Percentiles rank a stretch among this genome's conserved stretches.
Conservation (phyloP, 2,329 filamentous ascomycete species). For the Penicillium palitans region DNA sequence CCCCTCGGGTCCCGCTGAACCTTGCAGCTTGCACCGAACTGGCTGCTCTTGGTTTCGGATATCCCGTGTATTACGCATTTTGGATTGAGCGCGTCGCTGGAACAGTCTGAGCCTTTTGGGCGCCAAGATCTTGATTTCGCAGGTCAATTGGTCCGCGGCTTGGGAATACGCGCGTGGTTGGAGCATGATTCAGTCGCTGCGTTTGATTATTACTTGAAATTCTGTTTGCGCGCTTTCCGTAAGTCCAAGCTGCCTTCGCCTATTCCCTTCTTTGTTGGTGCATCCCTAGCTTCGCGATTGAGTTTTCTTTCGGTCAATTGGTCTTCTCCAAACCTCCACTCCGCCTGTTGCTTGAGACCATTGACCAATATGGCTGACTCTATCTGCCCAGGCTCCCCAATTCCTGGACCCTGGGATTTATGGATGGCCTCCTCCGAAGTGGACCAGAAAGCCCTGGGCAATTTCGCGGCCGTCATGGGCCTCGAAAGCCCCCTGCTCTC, state of each 20-base stretch:
- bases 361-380: constrained; percentile 30
- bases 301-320: neutral
- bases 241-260: constrained; percentile 23
- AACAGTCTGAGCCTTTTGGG: neutral
- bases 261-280: constrained; percentile 2
- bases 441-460: constrained; percentile 94
- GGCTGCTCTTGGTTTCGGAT: neutral
- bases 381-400: constrained; percentile 30
- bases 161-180: constrained; percentile 26
- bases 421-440: constrained; percentile 95
- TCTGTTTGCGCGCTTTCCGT: constrained; percentile 35
- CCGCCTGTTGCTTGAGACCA: neutral
- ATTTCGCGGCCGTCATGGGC: constrained; percentile 77
- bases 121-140: neutral
- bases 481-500: constrained; percentile 74
- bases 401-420: constrained; percentile 37
- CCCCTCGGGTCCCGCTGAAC: neutral
- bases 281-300: neutral
- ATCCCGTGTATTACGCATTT: neutral
- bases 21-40: neutral
- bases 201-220: constrained; percentile 26
- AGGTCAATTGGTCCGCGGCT: constrained; percentile 9
- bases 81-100: neutral
- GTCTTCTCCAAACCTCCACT: neutral
- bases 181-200: constrained; percentile 32